These are phyloP conservation scores for Geosmithia morbida DNA, from an alignment of 2,329 filamentous ascomycete species.

Conservation along the genomic window DNA sequence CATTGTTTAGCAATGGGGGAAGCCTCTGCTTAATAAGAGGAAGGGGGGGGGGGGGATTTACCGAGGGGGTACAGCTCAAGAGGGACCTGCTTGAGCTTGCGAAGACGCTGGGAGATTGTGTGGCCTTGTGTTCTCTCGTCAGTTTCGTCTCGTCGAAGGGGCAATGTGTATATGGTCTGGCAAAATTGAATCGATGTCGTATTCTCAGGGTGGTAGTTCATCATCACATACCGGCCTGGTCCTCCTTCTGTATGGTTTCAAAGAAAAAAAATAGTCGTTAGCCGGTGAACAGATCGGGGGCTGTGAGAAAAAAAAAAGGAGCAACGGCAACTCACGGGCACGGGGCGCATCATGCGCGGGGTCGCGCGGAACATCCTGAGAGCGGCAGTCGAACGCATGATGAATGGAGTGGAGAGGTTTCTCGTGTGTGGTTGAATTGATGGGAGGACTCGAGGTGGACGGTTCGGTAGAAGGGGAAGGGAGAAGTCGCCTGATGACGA, in stretches of 20 bases:
- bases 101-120: constrained; percentile 90
- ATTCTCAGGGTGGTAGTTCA: too few species aligned
- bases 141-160: not conserved
- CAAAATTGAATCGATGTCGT: not conserved
- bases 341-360: constrained; percentile 50
- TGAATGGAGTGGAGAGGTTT: constrained; percentile 14
- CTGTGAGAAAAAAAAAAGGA: not conserved
- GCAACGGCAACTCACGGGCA: constrained; percentile 47
- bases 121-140: constrained; percentile 46
- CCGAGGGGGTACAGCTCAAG: constrained; percentile 90
- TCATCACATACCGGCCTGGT: constrained; percentile 47
- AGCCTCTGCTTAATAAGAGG: not conserved
- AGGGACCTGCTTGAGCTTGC: constrained; percentile 78
- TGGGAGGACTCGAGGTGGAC: not conserved
- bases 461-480: not conserved
- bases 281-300: constrained; percentile 2
- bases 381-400: constrained; percentile 51
- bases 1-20: not conserved
- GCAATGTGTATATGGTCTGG: not conserved
- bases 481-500: constrained; percentile 2
- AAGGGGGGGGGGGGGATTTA: constrained; percentile 24
- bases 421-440: not conserved
- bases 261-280: constrained; percentile 7
- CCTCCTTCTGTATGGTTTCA: constrained; percentile 39
- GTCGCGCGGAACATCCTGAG: constrained; percentile 55